Base-by-base conservation (phyloP, 2,329 filamentous ascomycete genomes). In the Calonectria pseudoturangicola region DNA sequence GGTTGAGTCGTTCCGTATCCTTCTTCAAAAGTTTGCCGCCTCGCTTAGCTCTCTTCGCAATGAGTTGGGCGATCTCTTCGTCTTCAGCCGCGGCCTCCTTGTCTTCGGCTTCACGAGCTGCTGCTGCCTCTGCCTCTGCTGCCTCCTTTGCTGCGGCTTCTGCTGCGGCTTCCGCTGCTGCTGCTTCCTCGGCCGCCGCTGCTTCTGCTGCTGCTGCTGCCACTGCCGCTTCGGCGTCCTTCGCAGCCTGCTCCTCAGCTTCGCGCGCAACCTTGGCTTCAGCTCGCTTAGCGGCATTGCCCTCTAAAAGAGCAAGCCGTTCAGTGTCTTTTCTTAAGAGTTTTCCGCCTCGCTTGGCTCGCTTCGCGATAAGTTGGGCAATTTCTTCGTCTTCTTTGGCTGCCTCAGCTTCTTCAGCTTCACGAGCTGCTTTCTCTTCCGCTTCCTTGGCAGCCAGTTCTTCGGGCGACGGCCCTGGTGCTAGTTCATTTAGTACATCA, bases 21-120 rank as follows among this genome's bases (percentile, higher is more conserved):
- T 64, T 66, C 68, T 74, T 80, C 8, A 75, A 47, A 4, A 80
- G 74, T 30, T 75, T 75, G 12, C 78, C 76, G 33, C 74, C 69
- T 56, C 73, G 73, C 68, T 79, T 79, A 2, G 69, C 67, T 51
- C 75, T 89, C 77, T 88, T 89, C 28, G 85, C 83, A 21, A 21
- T 21, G 65, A 85, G 85, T 12, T 86, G 80, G 5, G 78, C 83
- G 7, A 85, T 78, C 60, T 86, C 83, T 51, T 79, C 74, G 45
- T 82, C 80, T 58, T 83, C 78, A 48, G 66, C 78, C 21, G 74
- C 76, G 21, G 70, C 75, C 60, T 79, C 73, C 30, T 71, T 73
- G 16, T 78, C 71, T n/a, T 77, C 79, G 4, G 62, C 62, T 65
- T 65, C 62, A n/a, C 62, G 62, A 9, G 47, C 67, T 25, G 74